Evolutionary conservation across 1,284 basidiomycete species (phyloP), one percentile per base, ranked within the genome.

Genomic region (Ustilago trichophora): DNA sequence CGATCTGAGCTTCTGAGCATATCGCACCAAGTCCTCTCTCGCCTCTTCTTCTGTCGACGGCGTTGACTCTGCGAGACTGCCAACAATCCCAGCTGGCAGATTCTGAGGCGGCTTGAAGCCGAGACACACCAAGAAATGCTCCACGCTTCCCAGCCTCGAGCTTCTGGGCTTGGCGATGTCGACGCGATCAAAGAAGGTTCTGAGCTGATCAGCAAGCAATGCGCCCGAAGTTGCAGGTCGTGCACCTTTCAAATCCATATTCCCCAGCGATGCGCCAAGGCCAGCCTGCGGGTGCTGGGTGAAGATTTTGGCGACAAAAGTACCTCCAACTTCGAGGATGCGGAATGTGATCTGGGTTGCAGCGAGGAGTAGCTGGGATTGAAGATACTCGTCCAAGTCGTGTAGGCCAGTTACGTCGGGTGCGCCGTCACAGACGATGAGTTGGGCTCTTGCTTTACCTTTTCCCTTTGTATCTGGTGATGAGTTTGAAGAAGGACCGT

Each of bases 391-490:
- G 76, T 87, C 86, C 18, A 87, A 80, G 59, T 85, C 85, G 60
- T 86, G 86, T 0, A 87, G 81, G 21, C 86, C 86, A 4, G 86
- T 87, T 10, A 87, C 86, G 72, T 87, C 86, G 3, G 86, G 86
- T 15, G 86, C 86, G 9, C 86, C 86, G 60, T 87, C 86, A 64
- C 86, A 87, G 2, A 87, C 84, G 24, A 87, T 85, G 31, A 87
- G 77, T 54, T 87, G 84, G 0, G 85, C 85, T 46, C 83, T 82
- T 7, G 83, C 75, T 4, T 84, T 84, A 26, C 43, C 52, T 36
- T 55, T 56, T 27, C 43, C 48, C 21, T 65, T 47, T 13, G 12
- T 21, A 11, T 35, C 47, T 24, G 50, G 6, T 5, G 43, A 12
- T 3, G 37, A 22, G 21, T 32, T 12, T 3, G 53, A 33, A n/a